A percentile compares a stretch with the other conserved stretches of the same genome.
Evolutionary conservation across 805 yeast species (phyloP).

Genomic region (Peterozyma xylosa): DNA sequence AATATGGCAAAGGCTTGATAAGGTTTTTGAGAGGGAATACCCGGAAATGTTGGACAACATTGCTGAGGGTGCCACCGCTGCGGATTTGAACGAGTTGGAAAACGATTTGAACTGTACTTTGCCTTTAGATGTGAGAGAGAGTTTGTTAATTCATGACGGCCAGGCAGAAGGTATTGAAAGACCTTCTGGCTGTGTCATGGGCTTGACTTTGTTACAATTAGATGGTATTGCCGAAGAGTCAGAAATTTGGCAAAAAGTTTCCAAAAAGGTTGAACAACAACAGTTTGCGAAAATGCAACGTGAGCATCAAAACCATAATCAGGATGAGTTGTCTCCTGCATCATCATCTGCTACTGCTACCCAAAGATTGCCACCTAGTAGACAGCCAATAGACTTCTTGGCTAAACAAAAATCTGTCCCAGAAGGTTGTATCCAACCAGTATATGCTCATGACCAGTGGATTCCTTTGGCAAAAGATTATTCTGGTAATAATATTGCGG

Average conservation of each 20-base stretch:
- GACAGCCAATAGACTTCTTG: slow-evolving; percentile 23
- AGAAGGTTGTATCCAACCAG: slow-evolving; percentile 59
- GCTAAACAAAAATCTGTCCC: slow-evolving; percentile 67
- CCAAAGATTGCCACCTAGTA: slow-evolving; percentile 9
- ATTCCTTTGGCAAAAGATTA: slow-evolving; percentile 84
- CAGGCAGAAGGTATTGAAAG: slow-evolving; percentile 67
- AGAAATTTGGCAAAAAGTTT: slow-evolving; percentile 76
- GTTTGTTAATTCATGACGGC: slow-evolving; percentile 81
- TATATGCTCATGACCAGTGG: slow-evolving; percentile 90
- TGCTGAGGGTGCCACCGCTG: slow-evolving; percentile 69
- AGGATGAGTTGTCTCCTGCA: background rate
- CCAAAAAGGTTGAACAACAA: slow-evolving; percentile 29
- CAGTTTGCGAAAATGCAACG: slow-evolving; percentile 3
- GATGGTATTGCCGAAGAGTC: slow-evolving; percentile 80
- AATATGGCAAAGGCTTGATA: slow-evolving; percentile 86
- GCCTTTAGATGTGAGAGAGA: slow-evolving; percentile 79
- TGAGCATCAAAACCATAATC: background rate
- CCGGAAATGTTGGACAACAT: slow-evolving; percentile 79
- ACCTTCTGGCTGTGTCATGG: slow-evolving; percentile 73
- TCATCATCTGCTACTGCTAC: slow-evolving; percentile 3
- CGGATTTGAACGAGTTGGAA: slow-evolving; percentile 79
- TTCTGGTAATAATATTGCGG: slow-evolving; percentile 86
- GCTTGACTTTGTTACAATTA: slow-evolving; percentile 69
- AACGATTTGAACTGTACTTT: slow-evolving; percentile 66
- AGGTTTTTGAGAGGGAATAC: slow-evolving; percentile 71